A percentile compares a stretch with the other conserved stretches of the same genome.
Evolutionary conservation across 495 filamentous ascomycete species (phyloP).

Genomic region (Penicillium bialowiezense): DNA sequence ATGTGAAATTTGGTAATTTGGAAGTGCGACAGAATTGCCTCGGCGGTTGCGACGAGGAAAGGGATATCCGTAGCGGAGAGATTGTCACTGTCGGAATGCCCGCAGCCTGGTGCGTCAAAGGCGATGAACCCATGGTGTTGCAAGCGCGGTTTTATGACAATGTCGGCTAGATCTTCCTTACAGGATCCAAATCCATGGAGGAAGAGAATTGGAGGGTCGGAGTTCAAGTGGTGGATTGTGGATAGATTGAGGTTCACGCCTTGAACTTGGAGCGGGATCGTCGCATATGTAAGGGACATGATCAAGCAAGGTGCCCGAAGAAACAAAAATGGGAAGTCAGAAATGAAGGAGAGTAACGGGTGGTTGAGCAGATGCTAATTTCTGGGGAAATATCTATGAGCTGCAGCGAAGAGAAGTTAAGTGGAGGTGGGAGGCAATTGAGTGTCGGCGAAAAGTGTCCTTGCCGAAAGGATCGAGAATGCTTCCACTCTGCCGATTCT

Average conservation of each 20-base stretch:
- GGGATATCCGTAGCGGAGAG: slow-evolving; percentile 20
- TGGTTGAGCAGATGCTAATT: too few species aligned
- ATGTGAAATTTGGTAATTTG: slow-evolving; percentile 20
- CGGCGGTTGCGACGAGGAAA: slow-evolving; percentile 23
- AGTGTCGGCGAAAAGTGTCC: too few species aligned
- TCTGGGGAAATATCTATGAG: too few species aligned
- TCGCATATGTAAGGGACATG: slow-evolving; percentile 15
- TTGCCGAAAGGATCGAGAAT: too few species aligned
- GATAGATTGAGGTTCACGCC: slow-evolving; percentile 16
- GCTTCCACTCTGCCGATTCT: too few species aligned
- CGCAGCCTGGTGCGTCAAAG: slow-evolving; percentile 26
- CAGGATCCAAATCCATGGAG: slow-evolving; percentile 28
- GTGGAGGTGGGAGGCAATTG: too few species aligned
- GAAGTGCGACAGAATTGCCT: slow-evolving; percentile 17
- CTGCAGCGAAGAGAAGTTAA: too few species aligned
- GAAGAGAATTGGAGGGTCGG: slow-evolving; percentile 18
- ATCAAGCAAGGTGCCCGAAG: too few species aligned
- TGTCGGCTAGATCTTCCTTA: slow-evolving; percentile 29
- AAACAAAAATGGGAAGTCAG: too few species aligned
- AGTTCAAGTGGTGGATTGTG: slow-evolving; percentile 13
- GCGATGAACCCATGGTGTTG: slow-evolving; percentile 18
- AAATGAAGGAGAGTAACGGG: too few species aligned
- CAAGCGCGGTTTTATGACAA: slow-evolving; percentile 12
- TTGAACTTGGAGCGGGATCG: slow-evolving; percentile 13
- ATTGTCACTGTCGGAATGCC: slow-evolving; percentile 12